These are phyloP conservation scores for Aspergillus asperescens DNA, from an alignment of 495 filamentous ascomycete genomes.

Conservation along the genomic window DNA sequence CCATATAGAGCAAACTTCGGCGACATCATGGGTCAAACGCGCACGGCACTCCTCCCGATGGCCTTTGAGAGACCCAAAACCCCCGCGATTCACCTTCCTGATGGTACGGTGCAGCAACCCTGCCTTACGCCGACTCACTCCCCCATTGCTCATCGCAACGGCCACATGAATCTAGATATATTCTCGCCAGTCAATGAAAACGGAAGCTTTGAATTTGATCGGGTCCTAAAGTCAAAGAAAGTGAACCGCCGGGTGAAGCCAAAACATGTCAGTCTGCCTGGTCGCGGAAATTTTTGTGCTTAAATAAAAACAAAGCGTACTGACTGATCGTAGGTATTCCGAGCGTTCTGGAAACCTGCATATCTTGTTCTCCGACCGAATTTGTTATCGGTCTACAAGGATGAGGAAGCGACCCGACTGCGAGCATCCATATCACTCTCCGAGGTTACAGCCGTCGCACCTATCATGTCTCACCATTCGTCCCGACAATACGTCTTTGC, in stretches of 20 bases:
- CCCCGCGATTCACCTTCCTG: constrained; percentile 30
- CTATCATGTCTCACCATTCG: constrained; percentile 81
- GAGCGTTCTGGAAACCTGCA: constrained; percentile 72
- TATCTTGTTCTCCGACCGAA: constrained; percentile 91
- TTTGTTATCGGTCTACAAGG: constrained; percentile 91
- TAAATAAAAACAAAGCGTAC: neutral
- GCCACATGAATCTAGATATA: constrained; percentile 54
- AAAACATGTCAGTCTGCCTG: constrained; percentile 65
- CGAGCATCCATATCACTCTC: constrained; percentile 80
- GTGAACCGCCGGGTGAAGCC: constrained; percentile 84
- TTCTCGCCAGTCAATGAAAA: constrained; percentile 87
- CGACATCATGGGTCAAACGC: constrained; percentile 24
- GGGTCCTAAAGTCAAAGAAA: constrained; percentile 81
- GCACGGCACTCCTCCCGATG: constrained; percentile 21
- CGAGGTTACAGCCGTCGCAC: constrained; percentile 84
- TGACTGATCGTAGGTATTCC: constrained; percentile 23
- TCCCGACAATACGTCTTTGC: constrained; percentile 79
- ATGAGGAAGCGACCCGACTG: constrained; percentile 81
- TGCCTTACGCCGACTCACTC: constrained; percentile 13
- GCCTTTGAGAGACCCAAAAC: constrained; percentile 25
- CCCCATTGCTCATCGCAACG: constrained; percentile 33
- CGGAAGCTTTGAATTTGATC: constrained; percentile 91
- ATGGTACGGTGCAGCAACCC: constrained; percentile 18
- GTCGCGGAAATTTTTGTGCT: constrained; percentile 5
- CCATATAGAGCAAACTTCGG: neutral